Percentiles rank a stretch among this genome's conserved stretches.
These are phyloP conservation scores for Oryza coarctata DNA, from an alignment of 176 grass and related monocot species.

Conservation along the genomic window DNA sequence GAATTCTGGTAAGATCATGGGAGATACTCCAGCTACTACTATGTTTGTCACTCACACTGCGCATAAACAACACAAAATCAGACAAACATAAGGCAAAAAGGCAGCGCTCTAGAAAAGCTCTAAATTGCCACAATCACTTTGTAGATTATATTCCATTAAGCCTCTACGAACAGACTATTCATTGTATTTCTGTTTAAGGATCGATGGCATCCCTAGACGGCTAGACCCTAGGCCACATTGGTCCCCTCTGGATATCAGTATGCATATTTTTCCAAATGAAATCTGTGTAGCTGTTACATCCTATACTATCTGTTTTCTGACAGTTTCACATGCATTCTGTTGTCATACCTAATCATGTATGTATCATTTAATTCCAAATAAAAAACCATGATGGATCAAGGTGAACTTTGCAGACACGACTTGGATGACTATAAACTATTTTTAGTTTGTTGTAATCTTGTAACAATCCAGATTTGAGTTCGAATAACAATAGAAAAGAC, in stretches of 20 bases:
- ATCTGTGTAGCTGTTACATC: conserved; percentile 12
- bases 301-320: conserved; percentile 2
- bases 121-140: neutral
- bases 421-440: neutral
- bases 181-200: conserved; percentile 37
- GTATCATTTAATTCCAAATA: neutral
- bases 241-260: conserved; percentile 15
- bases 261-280: conserved; percentile 22
- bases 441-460: conserved; percentile 9
- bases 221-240: conserved; percentile 9
- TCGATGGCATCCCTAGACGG: neutral
- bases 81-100: neutral
- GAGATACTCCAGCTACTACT: conserved; percentile 5
- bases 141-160: conserved; percentile 8
- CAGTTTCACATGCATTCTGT: conserved; percentile 33
- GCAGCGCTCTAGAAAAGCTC: neutral
- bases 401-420: neutral
- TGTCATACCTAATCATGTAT: neutral
- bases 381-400: neutral
- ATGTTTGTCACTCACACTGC: conserved; percentile 14
- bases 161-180: conserved; percentile 7
- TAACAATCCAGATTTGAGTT: neutral
- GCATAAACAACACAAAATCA: conserved; percentile 2
- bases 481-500: conserved; percentile 8
- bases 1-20: conserved; percentile 43